Evolutionary conservation across 306 rosid species (phyloP), one percentile per base, ranked within the genome.

Genomic region (Ceratonia siliqua): DNA sequence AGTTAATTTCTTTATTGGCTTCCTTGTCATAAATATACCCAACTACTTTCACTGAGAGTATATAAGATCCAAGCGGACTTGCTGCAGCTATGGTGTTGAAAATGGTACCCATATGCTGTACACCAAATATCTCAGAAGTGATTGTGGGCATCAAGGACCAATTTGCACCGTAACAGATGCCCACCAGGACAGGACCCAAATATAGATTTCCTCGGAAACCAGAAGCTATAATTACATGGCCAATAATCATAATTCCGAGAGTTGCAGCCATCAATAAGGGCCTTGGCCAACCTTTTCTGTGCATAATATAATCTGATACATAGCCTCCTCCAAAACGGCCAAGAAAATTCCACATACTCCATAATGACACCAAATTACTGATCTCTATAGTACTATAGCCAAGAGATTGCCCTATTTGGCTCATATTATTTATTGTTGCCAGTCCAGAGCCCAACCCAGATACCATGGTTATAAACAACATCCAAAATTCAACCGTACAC

Each of bases 141-240:
- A 94, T 86, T 52, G 93, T 88, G 38, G 97, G 98, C 97, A 91
- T 91, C 45, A 94, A 81, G n/a, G 94, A 88, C 98, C 97, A 94
- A 42, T 94, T 80, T 43, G 97, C 86, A 52, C 98, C 98, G 73
- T 91, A 90, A 70, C 92, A 84, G 65, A 94, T 86, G 12, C 98
- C 98, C 48, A 94, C 91, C 42, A 91, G 61, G 33, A 90, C 77
- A 28, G 96, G 91, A 79, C 98, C 96, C 66, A 87, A 27, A 38
- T 85, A 94, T 41, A 94, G 77, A 83, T 78, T 91, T 55, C 94
- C 97, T 5, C 68, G 82, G 57, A 89, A 87, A 49, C 95, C 95
- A 45, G 87, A 82, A 17, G 95, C 91, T 9, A 94, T 86, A 5
- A 85, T 66, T 15, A 90, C 13, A 87, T 88, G 92, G 7, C 98